Evolutionary conservation across 2,329 filamentous ascomycete species (phyloP), one percentile per base, ranked within the genome.

Genomic region (Bipolaris zeicola): DNA sequence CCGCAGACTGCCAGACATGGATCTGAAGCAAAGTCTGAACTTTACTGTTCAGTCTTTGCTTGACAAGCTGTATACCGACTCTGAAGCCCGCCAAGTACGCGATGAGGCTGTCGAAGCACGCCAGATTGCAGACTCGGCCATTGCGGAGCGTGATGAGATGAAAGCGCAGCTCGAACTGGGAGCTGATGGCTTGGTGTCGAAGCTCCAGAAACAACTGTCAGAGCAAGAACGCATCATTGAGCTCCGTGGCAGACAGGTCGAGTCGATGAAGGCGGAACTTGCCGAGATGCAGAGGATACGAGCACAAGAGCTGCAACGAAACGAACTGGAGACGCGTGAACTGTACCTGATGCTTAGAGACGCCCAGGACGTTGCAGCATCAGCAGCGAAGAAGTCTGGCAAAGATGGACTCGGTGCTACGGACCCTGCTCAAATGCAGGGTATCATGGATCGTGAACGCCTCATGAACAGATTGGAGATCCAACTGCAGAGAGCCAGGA

Each of bases 301-400:
- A 58, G 90, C 91, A 16, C 93, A 96, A 76, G 94, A 98, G 74
- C 84, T 96, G 34, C 95, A 98, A 77, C 86, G 95, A 50, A 96
- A 96, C 70, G 95, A 99, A 78, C 81, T 99, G 28, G 95, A 99
- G 78, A 98, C 94, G 1, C 85, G 95, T 79, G 95, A 99, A 77
- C 80, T 99, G 20, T 99, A 98, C 76, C 89, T 99, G 54, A 99
- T 99, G 95, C 88, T 99, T 62, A 88, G 94, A 59, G 95, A 99
- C 77, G 94, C 95, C 36, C 94, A 98, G 77, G 94, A 99, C 70
- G 92, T 97, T 64, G 94, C 94, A 43, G 93, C 92, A 22, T 92
- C 94, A 3, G 91, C 91, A 68, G 90, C 92, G n/a, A 83, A 86
- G 72, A 87, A 85, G 65, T 75, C 66, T 36, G 80, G 77, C 50